Evolutionary conservation across 2,329 filamentous ascomycete genomes (phyloP).

Genomic region (Trichophyton schoenleinii): DNA sequence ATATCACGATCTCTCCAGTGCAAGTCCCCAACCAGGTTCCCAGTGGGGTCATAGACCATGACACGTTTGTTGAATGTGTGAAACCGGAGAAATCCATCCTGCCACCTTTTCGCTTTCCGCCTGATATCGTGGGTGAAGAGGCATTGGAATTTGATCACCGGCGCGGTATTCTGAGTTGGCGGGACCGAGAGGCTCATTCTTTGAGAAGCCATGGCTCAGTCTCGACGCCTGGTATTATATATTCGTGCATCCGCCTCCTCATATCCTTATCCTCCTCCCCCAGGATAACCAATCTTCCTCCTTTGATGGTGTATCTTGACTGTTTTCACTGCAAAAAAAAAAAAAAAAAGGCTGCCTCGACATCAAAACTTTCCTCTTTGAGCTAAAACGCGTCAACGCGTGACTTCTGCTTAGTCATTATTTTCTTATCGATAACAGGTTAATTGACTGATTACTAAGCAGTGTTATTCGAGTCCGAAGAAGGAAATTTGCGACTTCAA

Average conservation of each 20-base stretch:
- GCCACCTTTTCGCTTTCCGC: conserved; percentile 84
- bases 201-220: neutral
- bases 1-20: conserved; percentile 61
- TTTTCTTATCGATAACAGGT: neutral
- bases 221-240: neutral
- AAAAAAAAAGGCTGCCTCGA: neutral
- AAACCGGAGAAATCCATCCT: conserved; percentile 77
- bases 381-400: neutral
- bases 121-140: conserved; percentile 76
- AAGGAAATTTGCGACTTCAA: neutral
- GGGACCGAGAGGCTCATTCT: conserved; percentile 27
- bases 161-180: conserved; percentile 52
- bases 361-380: neutral
- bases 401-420: neutral
- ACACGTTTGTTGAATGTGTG: conserved; percentile 84
- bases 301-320: neutral
- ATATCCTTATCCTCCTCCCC: neutral
- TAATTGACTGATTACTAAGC: neutral
- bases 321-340: neutral
- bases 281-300: neutral
- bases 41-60: conserved; percentile 76
- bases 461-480: neutral
- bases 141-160: conserved; percentile 70
- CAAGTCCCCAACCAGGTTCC: conserved; percentile 71
- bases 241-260: neutral